Percentiles rank a stretch among this genome's conserved stretches.
Evolutionary conservation across 73 alveolate species (phyloP).

Genomic region (Tetrahymena borealis): DNA sequence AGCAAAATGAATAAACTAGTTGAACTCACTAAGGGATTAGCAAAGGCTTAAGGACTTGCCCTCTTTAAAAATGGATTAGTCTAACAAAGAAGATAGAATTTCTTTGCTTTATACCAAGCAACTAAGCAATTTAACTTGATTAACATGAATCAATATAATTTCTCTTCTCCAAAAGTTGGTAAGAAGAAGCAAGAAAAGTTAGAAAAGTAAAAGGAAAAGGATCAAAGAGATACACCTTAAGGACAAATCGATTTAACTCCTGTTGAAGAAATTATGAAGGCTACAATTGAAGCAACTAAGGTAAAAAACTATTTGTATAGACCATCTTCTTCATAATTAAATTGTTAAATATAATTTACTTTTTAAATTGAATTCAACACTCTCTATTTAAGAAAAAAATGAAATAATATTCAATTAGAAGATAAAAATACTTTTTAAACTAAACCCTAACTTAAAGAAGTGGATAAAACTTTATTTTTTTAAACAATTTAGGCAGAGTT

Average conservation of each 20-base stretch:
- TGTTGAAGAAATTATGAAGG: not conserved
- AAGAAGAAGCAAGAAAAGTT: not conserved
- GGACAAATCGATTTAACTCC: not conserved
- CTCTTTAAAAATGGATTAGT: not conserved
- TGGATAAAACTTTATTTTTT: too few species aligned
- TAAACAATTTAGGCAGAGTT: not conserved
- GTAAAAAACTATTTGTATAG: not conserved
- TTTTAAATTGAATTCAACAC: too few species aligned
- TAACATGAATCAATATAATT: not conserved
- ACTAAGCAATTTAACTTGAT: not conserved
- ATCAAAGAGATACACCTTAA: not conserved
- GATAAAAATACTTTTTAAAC: not conserved
- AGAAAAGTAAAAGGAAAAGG: not conserved
- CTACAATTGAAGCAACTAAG: not conserved
- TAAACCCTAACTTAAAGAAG: not conserved
- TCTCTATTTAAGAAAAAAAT: too few species aligned
- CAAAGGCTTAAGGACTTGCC: not conserved
- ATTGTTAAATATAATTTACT: too few species aligned
- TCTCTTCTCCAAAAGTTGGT: not conserved
- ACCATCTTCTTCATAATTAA: too few species aligned
- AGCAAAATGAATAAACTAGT: not conserved
- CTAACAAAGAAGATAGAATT: not conserved
- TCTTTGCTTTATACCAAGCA: not conserved
- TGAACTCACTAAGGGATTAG: not conserved
- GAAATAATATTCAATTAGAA: too few species aligned